Evolutionary conservation across 345 rosid species (phyloP).

Genomic region (Salix koriyanagi): DNA sequence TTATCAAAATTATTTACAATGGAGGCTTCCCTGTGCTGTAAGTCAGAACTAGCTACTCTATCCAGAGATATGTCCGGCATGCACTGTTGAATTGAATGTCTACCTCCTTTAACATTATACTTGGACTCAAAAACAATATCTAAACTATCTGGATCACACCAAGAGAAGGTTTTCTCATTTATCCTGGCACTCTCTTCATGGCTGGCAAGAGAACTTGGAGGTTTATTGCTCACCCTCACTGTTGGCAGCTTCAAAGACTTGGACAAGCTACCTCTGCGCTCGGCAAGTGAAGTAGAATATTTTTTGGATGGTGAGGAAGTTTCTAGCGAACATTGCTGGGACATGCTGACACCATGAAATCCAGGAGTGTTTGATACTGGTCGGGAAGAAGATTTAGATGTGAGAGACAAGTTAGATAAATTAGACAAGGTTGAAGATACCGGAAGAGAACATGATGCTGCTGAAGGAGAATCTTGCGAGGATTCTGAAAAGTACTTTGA

Average conservation of each 20-base stretch:
- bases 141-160: slow-evolving; percentile 37
- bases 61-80: slow-evolving; percentile 32
- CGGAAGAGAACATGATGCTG: slow-evolving; percentile 47
- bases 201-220: slow-evolving; percentile 19
- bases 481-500: slow-evolving; percentile 61
- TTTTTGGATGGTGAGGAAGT: slow-evolving; percentile 39
- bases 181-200: slow-evolving; percentile 30
- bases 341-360: slow-evolving; percentile 31
- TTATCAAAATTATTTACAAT: slow-evolving; percentile 27
- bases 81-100: slow-evolving; percentile 24
- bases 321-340: slow-evolving; percentile 27
- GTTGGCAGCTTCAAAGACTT: slow-evolving; percentile 68
- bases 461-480: slow-evolving; percentile 65
- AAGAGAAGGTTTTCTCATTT: slow-evolving; percentile 29
- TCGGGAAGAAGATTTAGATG: slow-evolving; percentile 43
- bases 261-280: slow-evolving; percentile 73
- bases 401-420: slow-evolving; percentile 51
- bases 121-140: slow-evolving; percentile 54
- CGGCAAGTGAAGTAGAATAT: slow-evolving; percentile 71
- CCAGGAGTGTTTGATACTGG: slow-evolving; percentile 30
- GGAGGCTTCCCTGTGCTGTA: slow-evolving; percentile 26
- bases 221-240: slow-evolving; percentile 27
- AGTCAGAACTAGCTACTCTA: slow-evolving; percentile 32
- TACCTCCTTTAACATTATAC: slow-evolving; percentile 35
- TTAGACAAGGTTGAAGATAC: slow-evolving; percentile 56